These are phyloP conservation scores for Starmerella scarabaei DNA, from an alignment of 805 yeast genomes.

Conservation along the genomic window DNA sequence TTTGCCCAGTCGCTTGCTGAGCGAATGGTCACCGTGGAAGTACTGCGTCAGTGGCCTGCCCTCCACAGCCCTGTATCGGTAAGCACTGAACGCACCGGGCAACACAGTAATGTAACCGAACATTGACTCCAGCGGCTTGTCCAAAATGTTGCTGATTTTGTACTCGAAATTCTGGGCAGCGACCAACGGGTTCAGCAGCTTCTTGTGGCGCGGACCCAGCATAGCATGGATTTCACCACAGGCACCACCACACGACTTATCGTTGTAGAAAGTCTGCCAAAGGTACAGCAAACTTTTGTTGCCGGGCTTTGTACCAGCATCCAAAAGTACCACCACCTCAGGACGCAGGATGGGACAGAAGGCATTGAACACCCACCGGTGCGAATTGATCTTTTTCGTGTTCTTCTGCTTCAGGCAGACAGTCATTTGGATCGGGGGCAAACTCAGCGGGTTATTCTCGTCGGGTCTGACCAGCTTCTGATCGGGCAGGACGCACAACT, in stretches of 20 bases:
- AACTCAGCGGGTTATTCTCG: conserved; percentile 33
- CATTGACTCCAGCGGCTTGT: conserved; percentile 51
- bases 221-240: conserved; percentile 60
- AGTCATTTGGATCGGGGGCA: conserved; percentile 51
- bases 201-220: conserved; percentile 33
- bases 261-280: conserved; percentile 51
- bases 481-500: conserved; percentile 31
- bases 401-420: conserved; percentile 50
- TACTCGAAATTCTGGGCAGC: conserved; percentile 57
- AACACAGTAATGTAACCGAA: conserved; percentile 54
- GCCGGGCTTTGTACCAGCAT: conserved; percentile 55
- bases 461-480: conserved; percentile 43
- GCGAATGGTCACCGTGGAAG: conserved; percentile 51
- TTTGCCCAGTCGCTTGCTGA: conserved; percentile 35
- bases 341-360: conserved; percentile 46
- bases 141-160: conserved; percentile 53
- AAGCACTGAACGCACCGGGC: conserved; percentile 61
- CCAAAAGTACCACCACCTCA: conserved; percentile 42
- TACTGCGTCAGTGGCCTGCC: conserved; percentile 56
- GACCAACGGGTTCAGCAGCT: conserved; percentile 44
- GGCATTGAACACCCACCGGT: conserved; percentile 59
- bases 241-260: conserved; percentile 52
- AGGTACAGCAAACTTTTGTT: conserved; percentile 43
- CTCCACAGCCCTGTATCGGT: conserved; percentile 44
- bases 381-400: conserved; percentile 53